phyloP scores from a whole-genome alignment of 495 filamentous ascomycete genomes.

The Aspergillus diversus region DNA sequence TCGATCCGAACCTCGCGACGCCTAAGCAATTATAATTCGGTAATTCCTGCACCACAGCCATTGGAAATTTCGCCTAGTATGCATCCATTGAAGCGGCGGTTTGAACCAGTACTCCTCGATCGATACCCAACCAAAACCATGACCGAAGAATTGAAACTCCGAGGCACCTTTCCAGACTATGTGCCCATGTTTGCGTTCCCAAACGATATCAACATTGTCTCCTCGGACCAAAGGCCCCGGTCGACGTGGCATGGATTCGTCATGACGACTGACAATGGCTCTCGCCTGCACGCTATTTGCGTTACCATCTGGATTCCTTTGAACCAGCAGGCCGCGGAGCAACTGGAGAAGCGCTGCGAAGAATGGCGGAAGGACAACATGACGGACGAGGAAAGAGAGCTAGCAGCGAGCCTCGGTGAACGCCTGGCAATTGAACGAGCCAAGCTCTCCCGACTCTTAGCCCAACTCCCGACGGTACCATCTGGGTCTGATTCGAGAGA shows the following conservation, averaged over 20 bases:
- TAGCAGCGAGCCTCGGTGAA: conserved; percentile 91
- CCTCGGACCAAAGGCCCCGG: conserved; percentile 87
- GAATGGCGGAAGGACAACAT: conserved; percentile 94
- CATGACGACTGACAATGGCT: conserved; percentile 93
- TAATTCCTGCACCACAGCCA: conserved; percentile 91
- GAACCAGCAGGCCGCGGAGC: conserved; percentile 76
- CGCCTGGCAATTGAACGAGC: conserved; percentile 87
- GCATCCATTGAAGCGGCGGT: conserved; percentile 91
- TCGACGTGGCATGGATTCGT: conserved; percentile 98
- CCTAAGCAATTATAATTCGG: conserved; percentile 96
- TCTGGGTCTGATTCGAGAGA: conserved; percentile 84
- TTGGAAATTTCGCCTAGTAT: conserved; percentile 87
- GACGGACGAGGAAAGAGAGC: conserved; percentile 91
- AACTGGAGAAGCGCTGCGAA: conserved; percentile 90
- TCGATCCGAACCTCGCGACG: conserved; percentile 88
- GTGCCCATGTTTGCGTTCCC: conserved; percentile 99
- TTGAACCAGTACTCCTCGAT: conserved; percentile 92
- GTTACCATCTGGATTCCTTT: conserved; percentile 92
- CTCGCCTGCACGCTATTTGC: conserved; percentile 88
- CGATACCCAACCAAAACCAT: conserved; percentile 86
- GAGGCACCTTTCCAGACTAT: conserved; percentile 92
- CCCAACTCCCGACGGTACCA: conserved; percentile 74
- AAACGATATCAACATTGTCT: conserved; percentile 95
- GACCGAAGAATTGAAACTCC: conserved; percentile 76
- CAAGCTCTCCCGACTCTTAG: conserved; percentile 83